Base-by-base conservation (phyloP, 768 basidiomycete species). In the Sarcomyxa edulis region DNA sequence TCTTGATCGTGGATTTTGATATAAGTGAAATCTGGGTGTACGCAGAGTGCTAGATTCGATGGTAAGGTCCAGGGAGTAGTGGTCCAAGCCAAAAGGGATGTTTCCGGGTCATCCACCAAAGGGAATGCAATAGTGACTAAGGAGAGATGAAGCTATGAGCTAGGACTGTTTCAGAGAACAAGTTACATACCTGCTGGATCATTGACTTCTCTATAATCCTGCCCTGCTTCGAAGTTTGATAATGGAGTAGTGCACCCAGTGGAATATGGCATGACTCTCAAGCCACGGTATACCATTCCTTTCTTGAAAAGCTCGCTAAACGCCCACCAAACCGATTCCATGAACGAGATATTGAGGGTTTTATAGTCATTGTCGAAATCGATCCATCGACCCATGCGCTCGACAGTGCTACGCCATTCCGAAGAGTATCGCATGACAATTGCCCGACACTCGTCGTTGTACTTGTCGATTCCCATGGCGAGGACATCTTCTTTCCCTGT, bases 331-430 rank as follows among this genome's bases (percentile, higher is more conserved):
- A 96, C 90, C 32, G 81, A 84, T 69, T 99, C 96, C 96, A 99
- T 98, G 61, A 89, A 99, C 7, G 81, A 67, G 6, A 81, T 61
- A 53, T 98, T 92, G 46, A 98, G 74, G 11, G 96, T 99, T 71
- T 97, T 98, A 71, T 99, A 99, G 53, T 97, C 96, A 51, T 97
- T 89, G 62, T 99, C 96, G 51, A 99, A 99, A 63, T 99, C 96
- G 65, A 99, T 98, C 96, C 96, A 99, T 46, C 96, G 81, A 23
- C 95, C 96, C 85, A 98, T 94, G 47, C 96, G 81, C 61, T 96
- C 94, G 38, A 99, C 95, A 4, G 94, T 98, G 24, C 66, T 55
- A 34, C 93, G 81, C 96, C 96, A 99, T 56, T 98, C 94, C 6
- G 78, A 74, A 2, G 94, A 74, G 59, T 98, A 98, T 35, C 92